phyloP scores from a whole-genome alignment of 208 protist species.

The Trypanosoma theileri region DNA sequence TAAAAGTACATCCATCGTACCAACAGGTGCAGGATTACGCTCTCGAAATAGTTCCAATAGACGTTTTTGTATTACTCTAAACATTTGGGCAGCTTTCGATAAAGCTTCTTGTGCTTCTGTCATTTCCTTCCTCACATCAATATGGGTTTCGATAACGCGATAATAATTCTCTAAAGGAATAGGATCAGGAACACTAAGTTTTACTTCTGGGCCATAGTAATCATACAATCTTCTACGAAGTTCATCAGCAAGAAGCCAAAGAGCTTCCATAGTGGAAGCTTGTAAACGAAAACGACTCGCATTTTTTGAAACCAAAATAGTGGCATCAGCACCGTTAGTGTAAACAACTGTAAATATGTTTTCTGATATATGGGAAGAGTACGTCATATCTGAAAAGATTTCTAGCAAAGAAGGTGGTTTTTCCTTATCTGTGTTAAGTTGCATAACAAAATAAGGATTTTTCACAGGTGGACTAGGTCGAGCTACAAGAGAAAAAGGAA shows the following conservation, averaged over 20 bases:
- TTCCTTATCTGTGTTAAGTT: conserved; percentile 87
- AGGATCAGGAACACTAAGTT: conserved; percentile 67
- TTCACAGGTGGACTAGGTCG: conserved; percentile 66
- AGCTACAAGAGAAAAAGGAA: conserved; percentile 77
- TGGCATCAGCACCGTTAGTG: conserved; percentile 84
- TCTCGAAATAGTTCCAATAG: conserved; percentile 90
- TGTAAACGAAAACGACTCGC: conserved; percentile 88
- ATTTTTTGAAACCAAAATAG: conserved; percentile 92
- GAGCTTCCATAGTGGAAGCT: conserved; percentile 74
- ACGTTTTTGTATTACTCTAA: conserved; percentile 90
- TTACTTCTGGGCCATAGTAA: conserved; percentile 41
- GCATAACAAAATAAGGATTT: conserved; percentile 71
- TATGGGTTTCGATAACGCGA: conserved; percentile 80
- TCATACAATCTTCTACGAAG: conserved; percentile 50
- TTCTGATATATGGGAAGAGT: conserved; percentile 31
- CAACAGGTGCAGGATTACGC: conserved; percentile 68
- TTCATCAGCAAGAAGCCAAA: conserved; percentile 84
- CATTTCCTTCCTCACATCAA: conserved; percentile 62
- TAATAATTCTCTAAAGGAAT: conserved; percentile 82
- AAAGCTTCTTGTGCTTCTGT: conserved; percentile 37
- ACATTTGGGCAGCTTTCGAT: conserved; percentile 56
- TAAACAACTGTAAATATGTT: conserved; percentile 87
- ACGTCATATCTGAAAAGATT: conserved; percentile 86
- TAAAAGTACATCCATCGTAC: conserved; percentile 82
- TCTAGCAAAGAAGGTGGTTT: conserved; percentile 64